Evolutionary conservation across 2,329 filamentous ascomycete genomes (phyloP), one percentile per base, ranked within the genome.

Genomic region (Phoma sp.): DNA sequence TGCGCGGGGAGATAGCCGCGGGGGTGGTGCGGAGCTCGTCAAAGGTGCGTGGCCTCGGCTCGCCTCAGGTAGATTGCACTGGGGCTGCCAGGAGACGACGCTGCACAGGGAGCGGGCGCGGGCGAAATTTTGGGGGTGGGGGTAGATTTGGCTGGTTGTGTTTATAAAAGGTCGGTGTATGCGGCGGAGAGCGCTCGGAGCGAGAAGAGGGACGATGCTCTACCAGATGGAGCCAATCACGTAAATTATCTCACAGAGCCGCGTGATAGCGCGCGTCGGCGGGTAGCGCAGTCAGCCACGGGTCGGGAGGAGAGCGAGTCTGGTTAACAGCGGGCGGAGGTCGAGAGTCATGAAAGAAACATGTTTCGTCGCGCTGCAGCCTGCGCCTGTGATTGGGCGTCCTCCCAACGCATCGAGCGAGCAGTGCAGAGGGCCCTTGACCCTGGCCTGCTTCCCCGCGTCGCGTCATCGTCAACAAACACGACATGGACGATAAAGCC

Each of bases 1-100:
- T 53, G 37, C 52, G 50, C 45, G 57, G 59, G 58, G 61, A 62
- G 59, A 55, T 58, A 51, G 54, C 44, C 48, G 62, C 61, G 60
- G 65, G 55, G 58, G 50, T 44, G 46, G 39, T 51, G 60, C 57
- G 55, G 51, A 52, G 56, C 43, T 46, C 36, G 37, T 41, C 41
- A 41, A 43, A 37, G 54, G 45, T 57, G 59, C 57, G 58, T 51
- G 56, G 67, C 50, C 62, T 64, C 62, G 64, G 63, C 63, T 63
- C 53, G 58, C 56, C 43, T 43, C 54, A 54, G 46, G 45, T 51
- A 55, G 22, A 50, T 53, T 53, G 52, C 52, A 9, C 27, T 22
- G 45, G 17, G 31, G 27, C 52, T 36, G 40, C 41, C 38, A 57
- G 25, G 60, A 46, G 51, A 51, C 54, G 49, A 43, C 48, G 51